Percentiles rank a stretch among this genome's conserved stretches.
These are phyloP conservation scores for Reticulascus tulasneorum DNA, from an alignment of 2,329 filamentous ascomycete genomes.

Conservation along the genomic window DNA sequence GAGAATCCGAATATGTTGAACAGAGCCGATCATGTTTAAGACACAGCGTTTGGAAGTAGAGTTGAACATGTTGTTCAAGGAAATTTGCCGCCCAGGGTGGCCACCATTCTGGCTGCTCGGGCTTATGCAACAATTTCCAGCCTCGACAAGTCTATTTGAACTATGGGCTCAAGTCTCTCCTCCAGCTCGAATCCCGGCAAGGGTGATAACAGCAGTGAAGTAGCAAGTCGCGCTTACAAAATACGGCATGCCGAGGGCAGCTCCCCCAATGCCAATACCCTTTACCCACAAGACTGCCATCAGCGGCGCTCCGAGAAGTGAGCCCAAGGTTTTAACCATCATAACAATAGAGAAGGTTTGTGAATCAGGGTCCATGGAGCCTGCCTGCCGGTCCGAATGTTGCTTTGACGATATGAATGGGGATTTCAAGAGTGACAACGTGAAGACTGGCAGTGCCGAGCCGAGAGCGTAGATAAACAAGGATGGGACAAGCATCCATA, in stretches of 20 bases:
- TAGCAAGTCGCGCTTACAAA: constrained; percentile 36
- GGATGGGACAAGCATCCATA: constrained; percentile 38
- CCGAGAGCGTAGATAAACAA: constrained; percentile 44
- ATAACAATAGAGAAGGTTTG: constrained; percentile 48
- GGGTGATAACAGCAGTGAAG: constrained; percentile 27
- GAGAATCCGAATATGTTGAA: no score
- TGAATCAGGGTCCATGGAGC: constrained; percentile 24
- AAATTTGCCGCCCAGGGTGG: no score
- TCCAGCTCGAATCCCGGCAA: constrained; percentile 14
- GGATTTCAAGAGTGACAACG: constrained; percentile 43
- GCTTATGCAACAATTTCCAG: no score
- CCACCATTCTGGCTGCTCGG: no score
- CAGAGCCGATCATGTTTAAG: no score
- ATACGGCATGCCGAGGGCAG: constrained; percentile 31
- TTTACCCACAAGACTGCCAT: constrained; percentile 44
- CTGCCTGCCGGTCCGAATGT: constrained; percentile 1
- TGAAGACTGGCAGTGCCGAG: constrained; percentile 46
- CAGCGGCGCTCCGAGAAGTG: constrained; percentile 41
- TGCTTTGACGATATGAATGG: constrained; percentile 25
- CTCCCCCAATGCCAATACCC: constrained; percentile 34
- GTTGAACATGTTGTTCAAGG: no score
- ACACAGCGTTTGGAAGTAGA: no score
- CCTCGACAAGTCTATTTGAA: no score
- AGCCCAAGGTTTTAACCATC: constrained; percentile 45
- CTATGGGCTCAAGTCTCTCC: no score